Evolutionary conservation across 768 basidiomycete species (phyloP), one percentile per base, ranked within the genome.

Genomic region (Calocybe gangraenosa): DNA sequence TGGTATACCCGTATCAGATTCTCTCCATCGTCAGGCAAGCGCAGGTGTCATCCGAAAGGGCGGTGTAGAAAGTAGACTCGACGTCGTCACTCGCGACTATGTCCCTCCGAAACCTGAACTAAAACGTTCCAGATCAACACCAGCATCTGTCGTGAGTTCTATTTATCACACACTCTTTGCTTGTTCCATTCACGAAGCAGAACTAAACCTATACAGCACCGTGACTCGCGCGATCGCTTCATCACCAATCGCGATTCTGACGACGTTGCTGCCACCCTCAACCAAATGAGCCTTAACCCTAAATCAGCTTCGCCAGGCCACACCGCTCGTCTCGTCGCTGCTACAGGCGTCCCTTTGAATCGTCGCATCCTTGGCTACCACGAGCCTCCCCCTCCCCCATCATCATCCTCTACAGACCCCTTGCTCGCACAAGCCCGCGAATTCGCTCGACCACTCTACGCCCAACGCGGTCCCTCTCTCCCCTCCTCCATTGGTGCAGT

Each of bases 321-420:
- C 58, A 87, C 87, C 0, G 84, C 86, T 9, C 78, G 89, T 32
- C 75, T 92, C 15, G 84, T 79, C 5, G 81, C 76, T 0, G 88
- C 89, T 1, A 78, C 87, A 0, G 88, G 87, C 17, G 75, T 92
- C 11, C 81, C 84, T 8, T 63, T 87, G 41, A 87, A 85, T 56
- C 80, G 84, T 18, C 85, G 92, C 25, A 85, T 96, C 40, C 76
- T 96, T 6, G 84, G 87, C 4, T 96, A 92, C 64, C 86, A 91
- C 60, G 91, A 93, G 59, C 81, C 81, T 13, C 92, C 93, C 0
- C 87, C 92, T 1, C 61, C 81, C 0, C 6, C 25, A 28, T 80
- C 92, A 0, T 68, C 71, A 17, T 68, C 70, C 17, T 84, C 84
- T 2, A 84, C 87, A 2, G 87, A 92, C 54, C 78, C 76, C 1